Evolutionary conservation across 768 basidiomycete genomes (phyloP), one percentile per base, ranked within the genome.

Genomic region (Boletus sensibilis): DNA sequence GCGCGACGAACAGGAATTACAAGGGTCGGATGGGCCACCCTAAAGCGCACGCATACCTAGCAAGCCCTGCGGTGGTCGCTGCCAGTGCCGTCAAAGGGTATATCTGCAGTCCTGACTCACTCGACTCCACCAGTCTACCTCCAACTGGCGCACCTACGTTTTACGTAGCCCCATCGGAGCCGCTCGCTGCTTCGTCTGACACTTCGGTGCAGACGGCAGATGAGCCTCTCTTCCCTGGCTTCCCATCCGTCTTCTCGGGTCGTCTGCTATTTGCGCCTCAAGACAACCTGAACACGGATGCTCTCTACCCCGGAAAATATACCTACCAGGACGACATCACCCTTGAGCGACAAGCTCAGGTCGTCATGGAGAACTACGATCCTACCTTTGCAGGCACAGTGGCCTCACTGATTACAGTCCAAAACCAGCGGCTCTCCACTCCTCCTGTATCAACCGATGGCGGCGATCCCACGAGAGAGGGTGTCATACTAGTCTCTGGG

Each of bases 351-450:
- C 97, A 98, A 72, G 95, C 94, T 2, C 85, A 97, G 65, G 90
- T 98, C 21, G 96, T 98, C 39, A 98, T 98, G 95, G 96, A 99
- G 76, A 99, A 98, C 77, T 98, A 99, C 72, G 96, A 99, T 66
- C 87, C 92, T 0, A 73, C 79, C 0, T 98, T 98, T 70, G 90
- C 96, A 13, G 50, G 76, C 2, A 82, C 84, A 51, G 87, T 91
- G 37, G 81, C 83, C 3, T 74, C 80, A 12, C 72, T 90, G 16
- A 70, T 77, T 16, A 58, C 66, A 42, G 57, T 65, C 40, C 60
- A 65, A 35, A n/a, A 44, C 18, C 56, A 66, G 40, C 40, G 23
- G 9, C 44, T 68, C 13, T 67, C 74, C 31, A 52, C 50, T 35
- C 60, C 39, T 45, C 54, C 63, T 34, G 34, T 62, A 18, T 60